phyloP scores from a whole-genome alignment of 2,329 filamentous ascomycete genomes.

The Penicillium corylophilum region DNA sequence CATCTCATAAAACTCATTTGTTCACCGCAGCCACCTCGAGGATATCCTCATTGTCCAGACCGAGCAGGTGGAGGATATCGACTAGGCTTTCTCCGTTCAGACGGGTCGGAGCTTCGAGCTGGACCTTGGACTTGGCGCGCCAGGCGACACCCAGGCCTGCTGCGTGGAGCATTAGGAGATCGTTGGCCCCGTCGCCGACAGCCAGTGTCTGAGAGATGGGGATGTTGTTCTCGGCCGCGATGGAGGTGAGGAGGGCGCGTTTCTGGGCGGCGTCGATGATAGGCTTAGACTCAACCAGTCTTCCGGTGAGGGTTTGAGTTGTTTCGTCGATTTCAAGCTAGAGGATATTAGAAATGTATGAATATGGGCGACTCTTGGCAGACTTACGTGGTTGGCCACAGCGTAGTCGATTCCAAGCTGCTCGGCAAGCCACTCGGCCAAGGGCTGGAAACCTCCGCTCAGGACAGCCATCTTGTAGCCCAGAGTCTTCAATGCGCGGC shows the following conservation, averaged over 20 bases:
- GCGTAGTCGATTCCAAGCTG: conserved; percentile 84
- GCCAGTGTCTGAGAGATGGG: conserved; percentile 56
- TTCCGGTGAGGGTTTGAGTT: conserved; percentile 55
- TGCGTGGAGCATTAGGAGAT: conserved; percentile 63
- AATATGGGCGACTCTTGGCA: not conserved
- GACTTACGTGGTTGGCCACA: conserved; percentile 74
- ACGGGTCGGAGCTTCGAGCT: conserved; percentile 59
- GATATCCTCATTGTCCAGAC: conserved; percentile 52
- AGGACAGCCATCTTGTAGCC: conserved; percentile 88
- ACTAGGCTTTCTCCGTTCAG: conserved; percentile 58
- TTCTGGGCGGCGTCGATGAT: conserved; percentile 63
- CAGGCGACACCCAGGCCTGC: conserved; percentile 64
- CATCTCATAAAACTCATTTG: conserved; percentile 6
- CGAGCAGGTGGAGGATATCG: conserved; percentile 60
- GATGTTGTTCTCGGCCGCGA: conserved; percentile 57
- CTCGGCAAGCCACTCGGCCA: conserved; percentile 81
- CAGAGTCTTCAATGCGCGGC: conserved; percentile 70
- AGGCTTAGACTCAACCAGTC: conserved; percentile 52
- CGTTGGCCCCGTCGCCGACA: conserved; percentile 65
- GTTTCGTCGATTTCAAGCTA: conserved; percentile 51
- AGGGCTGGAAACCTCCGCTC: conserved; percentile 85
- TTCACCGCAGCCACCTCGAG: conserved; percentile 39
- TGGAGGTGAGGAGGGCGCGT: conserved; percentile 52
- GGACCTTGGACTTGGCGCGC: conserved; percentile 64
- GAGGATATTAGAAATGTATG: not conserved